Conservation (phyloP, 1,139 yeast genomes). For the Blastobotrys serpentis region DNA sequence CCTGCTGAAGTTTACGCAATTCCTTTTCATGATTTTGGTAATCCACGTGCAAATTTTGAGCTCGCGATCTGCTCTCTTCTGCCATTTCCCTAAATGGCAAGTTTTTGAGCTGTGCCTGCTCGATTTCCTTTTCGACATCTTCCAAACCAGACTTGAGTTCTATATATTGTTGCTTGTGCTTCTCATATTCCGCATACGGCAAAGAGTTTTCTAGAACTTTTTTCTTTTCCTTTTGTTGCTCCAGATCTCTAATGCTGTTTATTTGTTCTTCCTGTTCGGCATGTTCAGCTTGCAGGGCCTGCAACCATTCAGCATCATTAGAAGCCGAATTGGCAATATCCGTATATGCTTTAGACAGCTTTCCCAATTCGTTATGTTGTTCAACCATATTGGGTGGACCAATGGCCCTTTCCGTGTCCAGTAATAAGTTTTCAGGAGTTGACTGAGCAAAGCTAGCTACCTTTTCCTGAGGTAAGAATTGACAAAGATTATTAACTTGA, state of each 20-base stretch:
- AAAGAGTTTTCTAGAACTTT: slow-evolving; percentile 4
- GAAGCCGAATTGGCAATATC: slow-evolving; percentile 12
- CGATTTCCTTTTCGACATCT: not conserved
- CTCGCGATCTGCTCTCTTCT: slow-evolving; percentile 17
- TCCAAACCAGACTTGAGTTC: slow-evolving; percentile 3
- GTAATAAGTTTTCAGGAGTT: slow-evolving; percentile 68
- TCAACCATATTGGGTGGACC: slow-evolving; percentile 58
- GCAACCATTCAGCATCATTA: slow-evolving; percentile 23
- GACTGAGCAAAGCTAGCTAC: slow-evolving; percentile 90
- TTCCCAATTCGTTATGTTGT: slow-evolving; percentile 60
- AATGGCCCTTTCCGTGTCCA: slow-evolving; percentile 80
- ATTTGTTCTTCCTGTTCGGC: slow-evolving; percentile 33
- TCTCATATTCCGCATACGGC: slow-evolving; percentile 8
- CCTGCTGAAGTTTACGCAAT: not conserved
- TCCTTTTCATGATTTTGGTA: slow-evolving; percentile 2
- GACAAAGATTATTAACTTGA: slow-evolving; percentile 89
- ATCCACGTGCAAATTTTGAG: no score
- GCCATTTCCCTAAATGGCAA: slow-evolving; percentile 24
- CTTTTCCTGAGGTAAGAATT: slow-evolving; percentile 91
- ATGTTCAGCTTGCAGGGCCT: slow-evolving; percentile 41
- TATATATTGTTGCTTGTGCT: not conserved
- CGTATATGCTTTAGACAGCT: slow-evolving; percentile 24
- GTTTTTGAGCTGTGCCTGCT: slow-evolving; percentile 18
- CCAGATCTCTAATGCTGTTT: slow-evolving; percentile 27
- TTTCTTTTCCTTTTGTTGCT: slow-evolving; percentile 8